Conservation (phyloP, 306 rosid genomes). For the Vigna radiata region DNA sequence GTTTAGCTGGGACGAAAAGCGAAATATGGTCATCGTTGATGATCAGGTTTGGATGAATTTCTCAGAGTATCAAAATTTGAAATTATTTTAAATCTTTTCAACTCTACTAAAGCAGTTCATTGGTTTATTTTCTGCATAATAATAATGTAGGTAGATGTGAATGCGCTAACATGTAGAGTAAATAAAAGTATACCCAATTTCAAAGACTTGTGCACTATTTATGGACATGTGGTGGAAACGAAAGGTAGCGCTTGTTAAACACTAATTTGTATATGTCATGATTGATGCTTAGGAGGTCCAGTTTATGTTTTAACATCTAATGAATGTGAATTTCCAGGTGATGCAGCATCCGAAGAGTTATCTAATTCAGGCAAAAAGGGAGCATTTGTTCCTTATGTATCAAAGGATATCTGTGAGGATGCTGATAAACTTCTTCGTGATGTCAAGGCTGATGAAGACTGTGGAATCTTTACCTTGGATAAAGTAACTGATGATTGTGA, state of each 20-base stretch:
- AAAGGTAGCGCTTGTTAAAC: constrained; percentile 52
- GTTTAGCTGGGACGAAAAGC: constrained; percentile 74
- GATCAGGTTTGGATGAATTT: constrained; percentile 72
- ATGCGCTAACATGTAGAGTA: constrained; percentile 63
- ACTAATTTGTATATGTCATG: constrained; percentile 22
- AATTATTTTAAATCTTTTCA: neutral
- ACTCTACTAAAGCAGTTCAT: neutral
- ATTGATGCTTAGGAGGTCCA: constrained; percentile 44
- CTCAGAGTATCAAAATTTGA: constrained; percentile 58
- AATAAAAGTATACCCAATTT: constrained; percentile 73
- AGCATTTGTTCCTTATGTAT: constrained; percentile 36
- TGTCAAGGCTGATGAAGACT: constrained; percentile 58
- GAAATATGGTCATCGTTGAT: constrained; percentile 74
- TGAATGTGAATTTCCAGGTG: constrained; percentile 53
- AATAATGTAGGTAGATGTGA: constrained; percentile 60
- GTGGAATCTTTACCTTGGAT: constrained; percentile 50
- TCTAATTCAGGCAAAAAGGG: constrained; percentile 53
- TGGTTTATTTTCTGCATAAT: constrained; percentile 29
- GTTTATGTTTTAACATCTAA: constrained; percentile 30
- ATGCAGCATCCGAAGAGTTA: constrained; percentile 45
- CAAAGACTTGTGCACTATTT: constrained; percentile 61
- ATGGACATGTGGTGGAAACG: constrained; percentile 50
- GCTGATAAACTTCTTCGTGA: constrained; percentile 51
- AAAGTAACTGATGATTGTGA: constrained; percentile 41
- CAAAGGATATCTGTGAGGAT: constrained; percentile 45